Percentiles rank a stretch among this genome's conserved stretches.
Conservation (phyloP, 1,284 basidiomycete genomes). For the Rhodotorula sp. region DNA sequence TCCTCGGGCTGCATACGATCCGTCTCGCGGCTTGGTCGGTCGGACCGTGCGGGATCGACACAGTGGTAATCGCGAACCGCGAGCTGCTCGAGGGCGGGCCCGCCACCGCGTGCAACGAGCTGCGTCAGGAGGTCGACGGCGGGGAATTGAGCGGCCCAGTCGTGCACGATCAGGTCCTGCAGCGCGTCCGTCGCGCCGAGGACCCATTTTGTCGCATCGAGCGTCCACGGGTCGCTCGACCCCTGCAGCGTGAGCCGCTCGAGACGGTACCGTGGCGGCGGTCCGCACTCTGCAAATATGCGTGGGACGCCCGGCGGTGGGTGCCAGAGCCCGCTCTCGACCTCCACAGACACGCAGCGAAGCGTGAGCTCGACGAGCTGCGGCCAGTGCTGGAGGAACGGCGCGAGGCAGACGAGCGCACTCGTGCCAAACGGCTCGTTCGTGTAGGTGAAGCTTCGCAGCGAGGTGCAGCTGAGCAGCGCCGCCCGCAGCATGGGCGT, state of each 20-base stretch:
- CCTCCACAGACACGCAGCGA: background rate
- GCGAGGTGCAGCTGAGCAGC: background rate
- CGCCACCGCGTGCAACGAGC: background rate
- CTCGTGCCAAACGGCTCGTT: background rate
- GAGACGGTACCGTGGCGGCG: constrained; percentile 8
- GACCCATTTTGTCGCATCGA: constrained; percentile 4
- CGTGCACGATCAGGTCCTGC: background rate
- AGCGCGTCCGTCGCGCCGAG: constrained; percentile 4
- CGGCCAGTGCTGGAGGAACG: constrained; percentile 4
- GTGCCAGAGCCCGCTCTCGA: background rate
- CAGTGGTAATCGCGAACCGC: constrained; percentile 1
- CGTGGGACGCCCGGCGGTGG: too few relatives aligned
- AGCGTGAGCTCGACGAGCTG: constrained; percentile 8
- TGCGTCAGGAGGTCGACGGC: background rate
- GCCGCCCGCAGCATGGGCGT: background rate
- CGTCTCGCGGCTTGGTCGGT: too few relatives aligned
- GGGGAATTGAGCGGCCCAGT: background rate
- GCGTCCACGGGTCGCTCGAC: background rate
- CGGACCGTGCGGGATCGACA: background rate
- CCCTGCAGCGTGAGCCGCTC: background rate
- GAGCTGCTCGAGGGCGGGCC: background rate
- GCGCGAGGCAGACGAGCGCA: constrained; percentile 4
- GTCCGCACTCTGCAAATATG: background rate
- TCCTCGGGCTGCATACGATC: constrained; percentile 7
- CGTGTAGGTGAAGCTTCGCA: constrained; percentile 11